These are phyloP conservation scores for Microbotryum violaceum DNA, from an alignment of 1,284 basidiomycete species.

Conservation along the genomic window DNA sequence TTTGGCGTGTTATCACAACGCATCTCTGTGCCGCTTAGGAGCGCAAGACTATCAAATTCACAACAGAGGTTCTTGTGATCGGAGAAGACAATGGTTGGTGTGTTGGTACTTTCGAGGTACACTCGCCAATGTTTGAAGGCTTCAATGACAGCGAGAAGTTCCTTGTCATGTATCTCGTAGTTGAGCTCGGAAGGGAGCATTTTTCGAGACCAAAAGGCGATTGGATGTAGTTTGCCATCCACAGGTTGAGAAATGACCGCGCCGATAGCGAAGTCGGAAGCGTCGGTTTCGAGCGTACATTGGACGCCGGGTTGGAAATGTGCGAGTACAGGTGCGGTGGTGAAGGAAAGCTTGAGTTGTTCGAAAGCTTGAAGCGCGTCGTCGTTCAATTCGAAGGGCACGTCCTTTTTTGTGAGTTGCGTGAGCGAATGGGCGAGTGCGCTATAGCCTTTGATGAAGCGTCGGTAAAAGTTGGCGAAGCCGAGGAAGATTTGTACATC, in stretches of 20 bases:
- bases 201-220: slow-evolving; percentile 32
- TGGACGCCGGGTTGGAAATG: slow-evolving; percentile 41
- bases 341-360: too few relatives aligned
- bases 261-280: slow-evolving; percentile 32
- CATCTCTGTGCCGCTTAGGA: too few relatives aligned
- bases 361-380: slow-evolving; percentile 16
- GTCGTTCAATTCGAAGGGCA: neutral
- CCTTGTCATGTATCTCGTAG: slow-evolving; percentile 49
- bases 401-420: slow-evolving; percentile 2
- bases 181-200: slow-evolving; percentile 42
- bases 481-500: slow-evolving; percentile 31
- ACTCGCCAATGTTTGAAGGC: too few relatives aligned
- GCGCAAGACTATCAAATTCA: too few relatives aligned
- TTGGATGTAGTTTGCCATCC: slow-evolving; percentile 14
- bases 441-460: too few relatives aligned
- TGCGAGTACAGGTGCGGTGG: slow-evolving; percentile 32
- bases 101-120: too few relatives aligned
- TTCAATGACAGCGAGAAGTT: slow-evolving; percentile 41
- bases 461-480: slow-evolving; percentile 35
- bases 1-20: too few relatives aligned
- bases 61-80: too few relatives aligned
- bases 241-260: slow-evolving; percentile 25
- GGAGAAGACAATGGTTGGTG: too few relatives aligned
- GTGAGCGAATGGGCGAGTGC: slow-evolving; percentile 7
- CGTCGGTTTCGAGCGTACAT: too few relatives aligned